Base-by-base conservation (phyloP, 345 rosid genomes). In the Adansonia digitata region DNA sequence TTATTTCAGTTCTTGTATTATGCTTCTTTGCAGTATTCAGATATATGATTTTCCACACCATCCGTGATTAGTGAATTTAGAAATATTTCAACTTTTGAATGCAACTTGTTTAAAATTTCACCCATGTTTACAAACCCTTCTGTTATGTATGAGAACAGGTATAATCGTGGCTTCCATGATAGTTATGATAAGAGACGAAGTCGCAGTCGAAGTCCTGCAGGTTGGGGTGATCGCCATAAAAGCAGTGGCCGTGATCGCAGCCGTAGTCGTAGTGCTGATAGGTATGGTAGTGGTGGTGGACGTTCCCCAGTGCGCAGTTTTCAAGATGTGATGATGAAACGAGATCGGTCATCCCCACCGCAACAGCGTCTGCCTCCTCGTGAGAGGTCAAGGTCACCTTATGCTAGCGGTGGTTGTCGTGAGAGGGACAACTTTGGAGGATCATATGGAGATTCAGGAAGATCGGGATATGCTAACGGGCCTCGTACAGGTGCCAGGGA, bases 151-250 rank as follows among this genome's bases (percentile, higher is more conserved):
- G 9, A n/a, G n/a, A 49, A n/a, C 56, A 71, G 75, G 71, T 48
- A 59, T 51, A 60, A 12, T 18, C 55, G 53, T 39, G 76, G 72
- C 24, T 76, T 27, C 51, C 27, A 69, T 48, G 64, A 69, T 48
- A 40, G 74, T 56, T 20, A 76, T 40, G 71, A 59, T 31, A 77
- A 20, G 63, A 63, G 61, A 27, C 42, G 45, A 7, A 67, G 53
- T 67, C 37, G 71, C 10, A 69, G 78, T 75, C 63, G 75, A 9
- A 74, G 77, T 49, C 76, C 76, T 12, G 35, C 77, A 3, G 64
- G 77, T 22, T 65, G 61, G 51, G 57, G 56, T 31, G 78, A 59
- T 34, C 60, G 74, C 40, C 27, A 43, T 35, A 76, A 57, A 31
- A 59, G 5, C 62, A 45, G 70, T 26, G 43, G 46, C 61, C 77